Conservation (phyloP, 2,329 filamentous ascomycete species). For the Calonectria henricotiae region DNA sequence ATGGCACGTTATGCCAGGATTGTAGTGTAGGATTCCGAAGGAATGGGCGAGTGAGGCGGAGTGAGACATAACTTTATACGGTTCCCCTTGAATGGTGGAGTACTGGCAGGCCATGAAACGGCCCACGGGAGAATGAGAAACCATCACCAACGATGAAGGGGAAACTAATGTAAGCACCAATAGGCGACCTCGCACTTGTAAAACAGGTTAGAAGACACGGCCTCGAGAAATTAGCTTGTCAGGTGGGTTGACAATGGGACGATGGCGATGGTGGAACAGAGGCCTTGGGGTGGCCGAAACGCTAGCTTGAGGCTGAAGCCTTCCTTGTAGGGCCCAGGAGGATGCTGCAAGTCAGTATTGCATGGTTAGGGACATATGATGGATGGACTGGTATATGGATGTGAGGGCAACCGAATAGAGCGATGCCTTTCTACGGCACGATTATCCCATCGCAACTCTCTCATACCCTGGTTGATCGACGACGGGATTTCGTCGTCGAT, state of each 20-base stretch:
- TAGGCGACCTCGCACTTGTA: slow-evolving; percentile 26
- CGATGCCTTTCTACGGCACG: neutral
- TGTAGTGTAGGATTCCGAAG: slow-evolving; percentile 2
- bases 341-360: slow-evolving; percentile 21
- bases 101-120: neutral
- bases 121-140: neutral
- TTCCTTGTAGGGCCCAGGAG: slow-evolving; percentile 4
- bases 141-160: slow-evolving; percentile 17
- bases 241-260: slow-evolving; percentile 34
- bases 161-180: slow-evolving; percentile 18
- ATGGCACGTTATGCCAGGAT: slow-evolving; percentile 12
- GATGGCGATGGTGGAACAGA: slow-evolving; percentile 35
- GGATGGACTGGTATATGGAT: neutral
- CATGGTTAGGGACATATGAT: neutral
- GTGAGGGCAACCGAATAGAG: too few species aligned
- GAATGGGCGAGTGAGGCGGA: slow-evolving; percentile 18
- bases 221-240: slow-evolving; percentile 34
- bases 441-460: neutral
- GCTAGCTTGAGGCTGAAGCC: slow-evolving; percentile 38
- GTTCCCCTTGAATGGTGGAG: slow-evolving; percentile 1
- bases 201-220: slow-evolving; percentile 1
- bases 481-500: neutral
- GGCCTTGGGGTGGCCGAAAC: slow-evolving; percentile 39
- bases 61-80: slow-evolving; percentile 14
- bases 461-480: neutral